A percentile compares a stretch with the other conserved stretches of the same genome.
Evolutionary conservation across 441 rosid species (phyloP).

Genomic region (Biscutella laevigata): DNA sequence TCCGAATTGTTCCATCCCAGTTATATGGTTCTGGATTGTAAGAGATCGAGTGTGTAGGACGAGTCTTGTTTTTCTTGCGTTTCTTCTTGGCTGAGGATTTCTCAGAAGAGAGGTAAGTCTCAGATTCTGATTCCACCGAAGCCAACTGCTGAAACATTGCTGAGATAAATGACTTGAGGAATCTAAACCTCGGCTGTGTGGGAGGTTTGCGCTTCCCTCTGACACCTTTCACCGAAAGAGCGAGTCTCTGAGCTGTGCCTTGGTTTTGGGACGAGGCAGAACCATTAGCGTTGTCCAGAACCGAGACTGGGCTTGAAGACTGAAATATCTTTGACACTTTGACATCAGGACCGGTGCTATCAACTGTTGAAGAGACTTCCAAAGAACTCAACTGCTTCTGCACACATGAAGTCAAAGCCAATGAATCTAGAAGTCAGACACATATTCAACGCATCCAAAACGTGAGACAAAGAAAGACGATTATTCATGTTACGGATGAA

Average conservation of each 20-base stretch:
- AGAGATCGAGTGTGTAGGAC: constrained; percentile 18
- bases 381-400: constrained; percentile 33
- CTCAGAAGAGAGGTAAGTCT: constrained; percentile 26
- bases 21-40: constrained; percentile 22
- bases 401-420: constrained; percentile 23
- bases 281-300: constrained; percentile 55
- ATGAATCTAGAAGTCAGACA: constrained; percentile 3
- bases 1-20: constrained; percentile 24
- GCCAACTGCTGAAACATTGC: constrained; percentile 15
- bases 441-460: constrained; percentile 2
- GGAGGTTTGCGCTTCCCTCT: constrained; percentile 65
- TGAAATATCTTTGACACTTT: constrained; percentile 36
- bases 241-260: constrained; percentile 23
- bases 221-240: constrained; percentile 48
- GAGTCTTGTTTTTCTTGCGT: constrained; percentile 31
- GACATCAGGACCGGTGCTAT: constrained; percentile 24
- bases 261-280: constrained; percentile 46
- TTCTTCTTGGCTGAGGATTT: constrained; percentile 29
- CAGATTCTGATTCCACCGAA: constrained; percentile 38
- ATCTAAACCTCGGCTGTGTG: constrained; percentile 20
- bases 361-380: constrained; percentile 35
- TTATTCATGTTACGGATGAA: too few species aligned
- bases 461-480: not conserved
- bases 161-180: constrained; percentile 28
- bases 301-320: constrained; percentile 68